Evolutionary conservation across 352 stramenopile species (phyloP).

Genomic region (Phytopythium vexans): DNA sequence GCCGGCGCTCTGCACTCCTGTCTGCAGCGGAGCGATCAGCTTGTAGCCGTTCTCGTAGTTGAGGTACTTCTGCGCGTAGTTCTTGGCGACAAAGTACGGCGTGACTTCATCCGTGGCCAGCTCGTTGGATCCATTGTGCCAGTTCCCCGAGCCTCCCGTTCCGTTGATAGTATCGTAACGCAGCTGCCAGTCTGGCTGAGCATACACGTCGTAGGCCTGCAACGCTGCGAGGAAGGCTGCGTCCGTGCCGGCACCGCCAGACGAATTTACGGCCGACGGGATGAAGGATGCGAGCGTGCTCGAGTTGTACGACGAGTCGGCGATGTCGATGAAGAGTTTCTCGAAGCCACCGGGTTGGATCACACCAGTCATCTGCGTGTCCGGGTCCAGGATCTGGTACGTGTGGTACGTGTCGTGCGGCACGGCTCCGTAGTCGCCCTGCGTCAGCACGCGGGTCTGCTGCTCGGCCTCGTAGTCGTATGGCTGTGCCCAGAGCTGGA

Average conservation of each 20-base stretch:
- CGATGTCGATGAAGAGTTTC: conserved; percentile 48
- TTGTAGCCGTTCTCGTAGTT: conserved; percentile 55
- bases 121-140: conserved; percentile 47
- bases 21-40: conserved; percentile 43
- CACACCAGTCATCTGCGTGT: conserved; percentile 55
- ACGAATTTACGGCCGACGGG: conserved; percentile 24
- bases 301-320: conserved; percentile 36
- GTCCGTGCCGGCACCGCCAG: conserved; percentile 25
- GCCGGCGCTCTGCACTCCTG: conserved; percentile 36
- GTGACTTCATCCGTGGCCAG: conserved; percentile 37
- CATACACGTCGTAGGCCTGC: conserved; percentile 45
- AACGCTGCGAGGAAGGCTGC: conserved; percentile 35
- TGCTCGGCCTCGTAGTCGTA: conserved; percentile 23
- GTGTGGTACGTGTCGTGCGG: conserved; percentile 57
- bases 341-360: conserved; percentile 55
- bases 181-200: conserved; percentile 34
- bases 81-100: conserved; percentile 54
- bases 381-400: conserved; percentile 50
- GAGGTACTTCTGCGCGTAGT: conserved; percentile 55
- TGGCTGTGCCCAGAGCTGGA: conserved; percentile 46
- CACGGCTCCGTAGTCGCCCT: conserved; percentile 53
- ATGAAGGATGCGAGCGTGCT: conserved; percentile 41
- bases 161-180: conserved; percentile 40
- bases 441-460: conserved; percentile 43
- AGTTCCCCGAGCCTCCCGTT: conserved; percentile 37